Conservation (phyloP, 1,284 basidiomycete genomes). For the Vanrija sp. region DNA sequence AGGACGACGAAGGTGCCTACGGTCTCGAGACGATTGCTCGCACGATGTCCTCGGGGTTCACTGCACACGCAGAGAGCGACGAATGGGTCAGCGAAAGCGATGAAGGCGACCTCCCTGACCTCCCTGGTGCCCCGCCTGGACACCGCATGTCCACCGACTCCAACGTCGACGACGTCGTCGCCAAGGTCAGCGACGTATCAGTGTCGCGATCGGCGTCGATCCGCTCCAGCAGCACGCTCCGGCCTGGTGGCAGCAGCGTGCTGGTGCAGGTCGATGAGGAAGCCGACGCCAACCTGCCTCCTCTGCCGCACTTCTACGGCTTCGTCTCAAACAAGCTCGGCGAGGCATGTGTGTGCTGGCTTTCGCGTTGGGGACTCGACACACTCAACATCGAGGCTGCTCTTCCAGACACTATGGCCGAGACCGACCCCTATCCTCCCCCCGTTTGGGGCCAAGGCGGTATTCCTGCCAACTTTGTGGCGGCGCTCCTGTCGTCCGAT, state of each 20-base stretch:
- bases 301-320: slow-evolving; percentile 65
- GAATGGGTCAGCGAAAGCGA: slow-evolving; percentile 8
- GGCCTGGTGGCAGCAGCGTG: background rate
- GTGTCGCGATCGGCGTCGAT: slow-evolving; percentile 8
- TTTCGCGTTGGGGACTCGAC: slow-evolving; percentile 78
- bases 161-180: slow-evolving; percentile 8
- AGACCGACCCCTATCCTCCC: background rate
- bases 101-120: background rate
- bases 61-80: slow-evolving; percentile 1
- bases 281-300: slow-evolving; percentile 11
- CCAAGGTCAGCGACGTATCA: background rate
- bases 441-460: slow-evolving; percentile 67
- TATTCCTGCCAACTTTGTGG: slow-evolving; percentile 66
- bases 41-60: slow-evolving; percentile 35
- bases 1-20: slow-evolving; percentile 60
- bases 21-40: slow-evolving; percentile 68
- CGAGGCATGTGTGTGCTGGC: slow-evolving; percentile 82
- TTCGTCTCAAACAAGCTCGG: slow-evolving; percentile 82
- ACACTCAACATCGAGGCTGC: slow-evolving; percentile 65
- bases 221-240: slow-evolving; percentile 9
- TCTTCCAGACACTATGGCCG: background rate
- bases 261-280: background rate
- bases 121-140: background rate
- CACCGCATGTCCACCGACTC: slow-evolving; percentile 14
- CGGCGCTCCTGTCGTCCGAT: slow-evolving; percentile 71